A percentile compares a stretch with the other conserved stretches of the same genome.
These are phyloP conservation scores for Rhinocladiella similis DNA, from an alignment of 2,329 filamentous ascomycete species.

Conservation along the genomic window DNA sequence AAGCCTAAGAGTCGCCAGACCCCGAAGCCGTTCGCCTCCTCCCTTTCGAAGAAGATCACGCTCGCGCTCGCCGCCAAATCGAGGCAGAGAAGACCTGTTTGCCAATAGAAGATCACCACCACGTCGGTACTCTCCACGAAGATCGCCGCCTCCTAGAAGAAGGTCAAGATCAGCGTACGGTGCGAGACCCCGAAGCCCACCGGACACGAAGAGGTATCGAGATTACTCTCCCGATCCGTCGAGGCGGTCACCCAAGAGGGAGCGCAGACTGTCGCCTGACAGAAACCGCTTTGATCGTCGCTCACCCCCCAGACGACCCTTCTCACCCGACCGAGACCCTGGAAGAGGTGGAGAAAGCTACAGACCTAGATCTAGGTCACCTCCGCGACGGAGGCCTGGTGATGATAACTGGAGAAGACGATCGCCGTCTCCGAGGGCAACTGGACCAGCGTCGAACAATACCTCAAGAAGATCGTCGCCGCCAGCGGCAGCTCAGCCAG, in stretches of 20 bases:
- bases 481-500: conserved; percentile 52
- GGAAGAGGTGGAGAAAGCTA: conserved; percentile 37
- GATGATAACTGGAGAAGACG: conserved; percentile 55
- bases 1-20: conserved; percentile 23
- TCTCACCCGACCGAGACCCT: conserved; percentile 24
- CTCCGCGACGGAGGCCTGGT: conserved; percentile 49
- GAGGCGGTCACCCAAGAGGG: conserved; percentile 38
- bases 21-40: conserved; percentile 42
- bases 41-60: conserved; percentile 38
- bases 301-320: conserved; percentile 40
- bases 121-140: conserved; percentile 43
- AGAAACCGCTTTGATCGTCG: conserved; percentile 33
- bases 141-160: conserved; percentile 42
- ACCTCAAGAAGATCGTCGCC: conserved; percentile 65
- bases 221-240: conserved; percentile 37
- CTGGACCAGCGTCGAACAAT: conserved; percentile 54
- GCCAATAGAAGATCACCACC: conserved; percentile 40
- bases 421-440: conserved; percentile 54
- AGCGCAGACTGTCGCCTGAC: conserved; percentile 34
- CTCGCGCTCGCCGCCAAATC: conserved; percentile 43
- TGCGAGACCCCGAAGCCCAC: conserved; percentile 35
- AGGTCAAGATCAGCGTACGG: conserved; percentile 42
- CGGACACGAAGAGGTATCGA: conserved; percentile 36
- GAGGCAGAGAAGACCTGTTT: conserved; percentile 37
- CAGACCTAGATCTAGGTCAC: conserved; percentile 51